These are phyloP conservation scores for Phaeosphaeria sp. DNA, from an alignment of 2,329 filamentous ascomycete genomes.

Conservation along the genomic window DNA sequence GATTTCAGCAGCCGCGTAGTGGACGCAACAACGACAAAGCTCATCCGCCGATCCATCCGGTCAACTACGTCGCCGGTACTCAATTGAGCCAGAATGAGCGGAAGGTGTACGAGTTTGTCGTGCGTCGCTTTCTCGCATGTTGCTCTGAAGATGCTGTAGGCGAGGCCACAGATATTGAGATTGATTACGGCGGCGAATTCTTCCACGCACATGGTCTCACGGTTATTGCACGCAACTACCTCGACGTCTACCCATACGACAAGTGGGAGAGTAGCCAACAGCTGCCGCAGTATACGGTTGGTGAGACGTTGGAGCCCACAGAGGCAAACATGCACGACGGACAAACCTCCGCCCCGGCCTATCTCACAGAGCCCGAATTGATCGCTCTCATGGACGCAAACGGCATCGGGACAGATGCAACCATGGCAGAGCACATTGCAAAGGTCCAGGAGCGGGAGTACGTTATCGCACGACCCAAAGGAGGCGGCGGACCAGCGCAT, in stretches of 20 bases:
- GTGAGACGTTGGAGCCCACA: constrained; percentile 84
- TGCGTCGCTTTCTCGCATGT: constrained; percentile 89
- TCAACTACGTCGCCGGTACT: constrained; percentile 75
- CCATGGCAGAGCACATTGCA: constrained; percentile 97
- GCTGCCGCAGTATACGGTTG: constrained; percentile 78
- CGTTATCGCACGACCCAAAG: constrained; percentile 69
- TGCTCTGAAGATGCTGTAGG: constrained; percentile 94
- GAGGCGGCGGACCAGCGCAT: constrained; percentile 37
- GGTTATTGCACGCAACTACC: constrained; percentile 87
- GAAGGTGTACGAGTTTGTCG: constrained; percentile 89
- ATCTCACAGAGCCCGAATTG: constrained; percentile 92
- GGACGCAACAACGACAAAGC: constrained; percentile 94
- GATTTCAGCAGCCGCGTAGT: constrained; percentile 79
- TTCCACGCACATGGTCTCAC: constrained; percentile 85
- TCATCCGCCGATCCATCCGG: constrained; percentile 94
- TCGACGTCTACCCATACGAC: constrained; percentile 95
- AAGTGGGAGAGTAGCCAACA: constrained; percentile 91
- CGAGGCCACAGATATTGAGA: constrained; percentile 81
- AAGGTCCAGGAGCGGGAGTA: constrained; percentile 94
- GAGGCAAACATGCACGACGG: constrained; percentile 90
- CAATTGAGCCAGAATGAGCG: constrained; percentile 70
- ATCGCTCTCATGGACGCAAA: constrained; percentile 98
- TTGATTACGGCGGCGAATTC: constrained; percentile 80
- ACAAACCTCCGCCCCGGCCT: constrained; percentile 83
- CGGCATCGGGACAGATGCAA: constrained; percentile 96